Percentiles rank a stretch among this genome's conserved stretches.
These are phyloP conservation scores for Crepidotus variabilis DNA, from an alignment of 768 basidiomycete genomes.

Conservation along the genomic window DNA sequence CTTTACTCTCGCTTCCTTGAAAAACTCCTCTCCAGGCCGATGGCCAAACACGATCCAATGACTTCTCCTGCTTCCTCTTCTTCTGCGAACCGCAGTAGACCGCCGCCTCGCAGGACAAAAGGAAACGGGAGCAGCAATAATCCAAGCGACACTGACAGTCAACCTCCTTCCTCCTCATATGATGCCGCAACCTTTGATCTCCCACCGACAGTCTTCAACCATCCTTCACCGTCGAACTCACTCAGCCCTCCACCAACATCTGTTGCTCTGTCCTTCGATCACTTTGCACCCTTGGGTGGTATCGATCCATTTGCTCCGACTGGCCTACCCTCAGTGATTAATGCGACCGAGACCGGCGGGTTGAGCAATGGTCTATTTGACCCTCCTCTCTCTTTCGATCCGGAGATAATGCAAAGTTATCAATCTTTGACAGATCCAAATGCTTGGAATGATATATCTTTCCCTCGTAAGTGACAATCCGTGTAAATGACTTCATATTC, in stretches of 20 bases:
- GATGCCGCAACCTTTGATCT: slow-evolving; percentile 12
- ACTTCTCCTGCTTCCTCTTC: slow-evolving; percentile 17
- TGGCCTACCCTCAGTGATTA: slow-evolving; percentile 2
- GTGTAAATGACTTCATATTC: not conserved
- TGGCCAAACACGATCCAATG: slow-evolving; percentile 31
- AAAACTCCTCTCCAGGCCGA: slow-evolving; percentile 62
- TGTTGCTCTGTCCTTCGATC: slow-evolving; percentile 43
- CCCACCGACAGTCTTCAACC: slow-evolving; percentile 24
- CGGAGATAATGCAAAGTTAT: slow-evolving; percentile 57
- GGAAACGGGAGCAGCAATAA: slow-evolving; percentile 4
- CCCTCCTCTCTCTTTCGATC: slow-evolving; percentile 53
- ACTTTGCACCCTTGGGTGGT: slow-evolving; percentile 40
- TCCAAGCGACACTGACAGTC: not conserved
- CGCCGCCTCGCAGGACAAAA: slow-evolving; percentile 10
- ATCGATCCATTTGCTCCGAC: slow-evolving; percentile 38
- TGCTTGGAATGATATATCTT: slow-evolving; percentile 50
- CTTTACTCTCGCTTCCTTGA: slow-evolving; percentile 78
- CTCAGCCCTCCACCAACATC: slow-evolving; percentile 44
- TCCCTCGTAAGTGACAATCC: slow-evolving; percentile 43
- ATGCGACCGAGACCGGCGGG: not conserved
- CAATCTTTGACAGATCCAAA: slow-evolving; percentile 52
- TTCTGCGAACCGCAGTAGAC: slow-evolving; percentile 13
- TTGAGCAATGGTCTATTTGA: slow-evolving; percentile 35
- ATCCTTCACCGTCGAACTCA: slow-evolving; percentile 41
- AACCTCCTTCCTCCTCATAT: slow-evolving; percentile 5